phyloP scores from a whole-genome alignment of 108 stramenopile species.

The Ochromonas danica region DNA sequence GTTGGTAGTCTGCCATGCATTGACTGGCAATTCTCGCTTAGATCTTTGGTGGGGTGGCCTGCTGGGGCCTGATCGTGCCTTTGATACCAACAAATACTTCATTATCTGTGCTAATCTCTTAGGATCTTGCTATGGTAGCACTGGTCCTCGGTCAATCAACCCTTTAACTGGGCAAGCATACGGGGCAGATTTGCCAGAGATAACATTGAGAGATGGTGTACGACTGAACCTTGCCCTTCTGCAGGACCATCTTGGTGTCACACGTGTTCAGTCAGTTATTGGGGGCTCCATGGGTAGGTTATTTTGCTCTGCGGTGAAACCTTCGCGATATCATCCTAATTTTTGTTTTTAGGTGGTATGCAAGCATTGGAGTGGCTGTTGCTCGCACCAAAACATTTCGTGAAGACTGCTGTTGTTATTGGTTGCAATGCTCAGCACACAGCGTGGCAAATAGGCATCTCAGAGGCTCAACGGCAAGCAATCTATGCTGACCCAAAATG shows the following conservation, averaged over 20 bases:
- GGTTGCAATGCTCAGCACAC: slow-evolving; percentile 84
- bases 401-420: slow-evolving; percentile 72
- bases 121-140: slow-evolving; percentile 80
- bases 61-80: slow-evolving; percentile 53
- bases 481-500: slow-evolving; percentile 87
- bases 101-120: slow-evolving; percentile 83
- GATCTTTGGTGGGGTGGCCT: slow-evolving; percentile 79
- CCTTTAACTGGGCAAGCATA: slow-evolving; percentile 63
- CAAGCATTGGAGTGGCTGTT: slow-evolving; percentile 85
- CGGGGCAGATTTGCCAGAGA: slow-evolving; percentile 76
- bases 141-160: slow-evolving; percentile 65
- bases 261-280: slow-evolving; percentile 76
- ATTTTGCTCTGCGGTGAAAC: too few species aligned
- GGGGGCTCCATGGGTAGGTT: slow-evolving; percentile 77
- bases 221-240: slow-evolving; percentile 71
- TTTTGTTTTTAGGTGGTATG: slow-evolving; percentile 67
- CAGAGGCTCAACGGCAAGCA: slow-evolving; percentile 83
- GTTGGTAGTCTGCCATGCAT: slow-evolving; percentile 85
- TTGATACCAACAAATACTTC: slow-evolving; percentile 85
- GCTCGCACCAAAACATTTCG: slow-evolving; percentile 63
- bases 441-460: slow-evolving; percentile 88
- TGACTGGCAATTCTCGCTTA: slow-evolving; percentile 86
- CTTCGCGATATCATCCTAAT: too few species aligned
- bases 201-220: slow-evolving; percentile 81
- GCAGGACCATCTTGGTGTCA: slow-evolving; percentile 66